phyloP scores from a whole-genome alignment of 331 rosid genomes.

The Spiraea crenata region DNA sequence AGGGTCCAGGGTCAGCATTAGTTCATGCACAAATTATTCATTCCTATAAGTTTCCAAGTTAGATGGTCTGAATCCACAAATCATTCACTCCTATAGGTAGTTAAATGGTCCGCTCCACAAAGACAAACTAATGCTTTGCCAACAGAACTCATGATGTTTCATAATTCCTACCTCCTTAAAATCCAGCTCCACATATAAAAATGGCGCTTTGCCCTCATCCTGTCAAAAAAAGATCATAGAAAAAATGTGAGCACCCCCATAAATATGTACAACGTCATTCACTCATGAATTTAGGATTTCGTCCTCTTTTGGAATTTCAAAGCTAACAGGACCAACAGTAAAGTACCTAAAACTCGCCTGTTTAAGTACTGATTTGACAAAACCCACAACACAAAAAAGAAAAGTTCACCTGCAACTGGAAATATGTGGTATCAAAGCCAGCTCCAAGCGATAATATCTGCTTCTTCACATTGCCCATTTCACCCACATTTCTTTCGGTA shows the following conservation, averaged over 20 bases:
- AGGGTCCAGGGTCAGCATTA: conserved; percentile 2
- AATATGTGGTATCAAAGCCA: conserved; percentile 86
- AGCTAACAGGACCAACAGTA: background rate
- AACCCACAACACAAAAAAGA: conserved; percentile 22
- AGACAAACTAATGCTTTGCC: conserved; percentile 21
- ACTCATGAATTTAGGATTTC: background rate
- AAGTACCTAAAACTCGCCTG: background rate
- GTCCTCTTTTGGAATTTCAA: background rate
- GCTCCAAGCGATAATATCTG: conserved; percentile 92
- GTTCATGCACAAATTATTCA: conserved; percentile 20
- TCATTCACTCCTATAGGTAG: too few relatives aligned
- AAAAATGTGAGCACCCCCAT: conserved; percentile 10
- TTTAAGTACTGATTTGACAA: conserved; percentile 9
- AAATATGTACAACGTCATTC: background rate
- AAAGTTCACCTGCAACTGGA: conserved; percentile 83
- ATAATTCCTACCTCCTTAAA: conserved; percentile 75
- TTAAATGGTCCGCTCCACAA: background rate
- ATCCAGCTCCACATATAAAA: conserved; percentile 89
- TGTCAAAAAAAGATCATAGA: conserved; percentile 30
- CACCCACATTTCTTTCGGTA: conserved; percentile 32
- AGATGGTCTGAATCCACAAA: background rate
- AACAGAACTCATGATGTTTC: conserved; percentile 23
- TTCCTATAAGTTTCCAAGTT: background rate
- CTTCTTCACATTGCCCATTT: conserved; percentile 39
- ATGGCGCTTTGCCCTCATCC: conserved; percentile 82